These are phyloP conservation scores for Eucalyptus virginea DNA, from an alignment of 345 rosid species.

Conservation along the genomic window DNA sequence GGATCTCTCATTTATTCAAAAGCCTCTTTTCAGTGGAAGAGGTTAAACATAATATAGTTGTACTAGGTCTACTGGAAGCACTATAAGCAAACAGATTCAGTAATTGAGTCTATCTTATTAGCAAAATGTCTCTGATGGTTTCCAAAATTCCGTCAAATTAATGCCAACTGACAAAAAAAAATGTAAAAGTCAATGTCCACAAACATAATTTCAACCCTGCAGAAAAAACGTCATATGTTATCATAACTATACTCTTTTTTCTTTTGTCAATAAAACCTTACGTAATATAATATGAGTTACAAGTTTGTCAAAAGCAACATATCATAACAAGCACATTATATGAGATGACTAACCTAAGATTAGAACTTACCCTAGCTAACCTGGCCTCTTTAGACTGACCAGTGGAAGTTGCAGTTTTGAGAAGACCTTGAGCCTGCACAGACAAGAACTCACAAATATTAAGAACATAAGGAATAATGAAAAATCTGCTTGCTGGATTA, in stretches of 20 bases:
- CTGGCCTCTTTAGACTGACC: conserved; percentile 99
- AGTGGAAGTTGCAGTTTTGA: conserved; percentile 68
- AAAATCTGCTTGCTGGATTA: background rate
- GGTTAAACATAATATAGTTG: background rate
- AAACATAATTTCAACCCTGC: background rate
- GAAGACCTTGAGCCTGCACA: conserved; percentile 89
- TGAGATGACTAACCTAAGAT: background rate
- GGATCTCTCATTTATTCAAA: background rate
- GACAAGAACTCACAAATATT: background rate
- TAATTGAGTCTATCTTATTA: background rate
- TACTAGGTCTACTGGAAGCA: background rate
- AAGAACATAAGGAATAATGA: background rate
- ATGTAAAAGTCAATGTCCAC: background rate
- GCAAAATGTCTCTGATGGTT: background rate
- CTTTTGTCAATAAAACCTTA: background rate
- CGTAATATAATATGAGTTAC: background rate
- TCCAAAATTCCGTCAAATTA: background rate
- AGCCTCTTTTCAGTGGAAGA: background rate
- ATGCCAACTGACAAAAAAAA: background rate
- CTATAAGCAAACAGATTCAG: background rate
- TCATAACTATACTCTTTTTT: background rate
- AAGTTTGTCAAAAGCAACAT: background rate
- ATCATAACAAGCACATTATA: background rate
- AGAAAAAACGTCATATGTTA: background rate
- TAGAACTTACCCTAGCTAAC: conserved; percentile 79